Evolutionary conservation across 2,329 filamentous ascomycete species (phyloP), one percentile per base, ranked within the genome.

Genomic region (Monilinia vaccinii-corymbosi): DNA sequence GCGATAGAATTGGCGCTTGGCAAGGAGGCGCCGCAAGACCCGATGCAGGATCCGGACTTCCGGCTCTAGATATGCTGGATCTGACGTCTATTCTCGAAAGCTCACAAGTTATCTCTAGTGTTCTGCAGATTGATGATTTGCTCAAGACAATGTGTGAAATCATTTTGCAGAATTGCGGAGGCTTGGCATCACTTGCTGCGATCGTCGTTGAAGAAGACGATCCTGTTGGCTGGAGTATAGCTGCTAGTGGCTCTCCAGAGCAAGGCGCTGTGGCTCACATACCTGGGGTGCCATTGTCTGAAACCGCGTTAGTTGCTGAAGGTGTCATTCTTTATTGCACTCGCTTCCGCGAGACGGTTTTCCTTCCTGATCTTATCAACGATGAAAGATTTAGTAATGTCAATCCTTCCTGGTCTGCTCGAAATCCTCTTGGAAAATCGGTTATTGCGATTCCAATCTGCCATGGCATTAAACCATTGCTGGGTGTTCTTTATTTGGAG

Each of bases 131-230:
- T 14, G 88, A 92, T 64, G 82, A 87, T 67, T 78, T 93, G 4
- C 79, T 92, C 62, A 85, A 87, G 68, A 91, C 88, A 46, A 90
- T 93, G 84, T 89, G 87, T 66, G 85, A 90, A 63, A 89, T 92
- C 63, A 89, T 92, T 52, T 73, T 92, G 31, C 86, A 91, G 66
- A 90, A 87, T 0, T 91, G 87, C 56, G 88, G 87, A 44, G 82
- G 83, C 36, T 79, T 83, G 9, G 87, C 87, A 10, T 87, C 86
- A 2, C 77, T 87, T 7, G 88, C 87, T 21, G 88, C 87, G 16
- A 88, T 93, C 57, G 79, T 91, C 25, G 83, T 91, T 10, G 84
- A 89, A 66, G 87, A 89, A 60, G 81, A 85, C 49, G 81, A 82
- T 44, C 66, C 68, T 21, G 38, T 68, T 50, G 70, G 70, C 2